Evolutionary conservation across 1,139 yeast species (phyloP).

Genomic region (Hanseniaspora uvarum): DNA sequence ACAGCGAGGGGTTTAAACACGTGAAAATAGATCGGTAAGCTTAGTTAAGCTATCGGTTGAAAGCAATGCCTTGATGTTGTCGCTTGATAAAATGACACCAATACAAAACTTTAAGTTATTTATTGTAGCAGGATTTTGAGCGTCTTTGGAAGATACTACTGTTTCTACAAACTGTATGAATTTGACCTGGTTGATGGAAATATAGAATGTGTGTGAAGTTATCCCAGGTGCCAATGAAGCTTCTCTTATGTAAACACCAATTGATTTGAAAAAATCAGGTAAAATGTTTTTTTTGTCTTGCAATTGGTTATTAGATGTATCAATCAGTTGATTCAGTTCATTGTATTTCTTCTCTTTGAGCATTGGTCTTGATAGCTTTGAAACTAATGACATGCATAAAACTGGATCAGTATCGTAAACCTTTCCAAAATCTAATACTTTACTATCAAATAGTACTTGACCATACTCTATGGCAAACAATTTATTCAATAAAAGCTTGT

Average conservation of each 20-base stretch:
- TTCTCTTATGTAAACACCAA: constrained; percentile 14
- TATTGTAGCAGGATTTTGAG: constrained; percentile 1
- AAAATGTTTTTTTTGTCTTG: constrained; percentile 21
- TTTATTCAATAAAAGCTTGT: constrained; percentile 25
- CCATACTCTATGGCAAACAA: constrained; percentile 26
- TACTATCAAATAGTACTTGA: constrained; percentile 18
- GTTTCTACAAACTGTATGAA: neutral
- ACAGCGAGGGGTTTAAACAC: neutral
- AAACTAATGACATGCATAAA: constrained; percentile 22
- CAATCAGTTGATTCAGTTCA: constrained; percentile 21
- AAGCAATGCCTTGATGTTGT: neutral
- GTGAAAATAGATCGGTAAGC: neutral
- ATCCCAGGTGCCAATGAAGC: neutral
- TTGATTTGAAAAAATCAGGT: constrained; percentile 9
- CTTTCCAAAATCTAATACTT: constrained; percentile 19
- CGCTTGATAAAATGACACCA: constrained; percentile 6
- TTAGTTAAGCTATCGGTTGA: neutral
- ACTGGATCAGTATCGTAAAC: constrained; percentile 18
- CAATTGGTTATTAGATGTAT: constrained; percentile 20
- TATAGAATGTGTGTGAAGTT: neutral
- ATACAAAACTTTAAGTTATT: constrained; percentile 11
- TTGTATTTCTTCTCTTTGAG: constrained; percentile 16
- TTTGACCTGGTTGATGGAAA: neutral
- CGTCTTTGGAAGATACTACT: neutral
- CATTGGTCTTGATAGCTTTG: constrained; percentile 23